Evolutionary conservation across 78 protist species (phyloP).

Genomic region (Dictyostelium capitatum): DNA sequence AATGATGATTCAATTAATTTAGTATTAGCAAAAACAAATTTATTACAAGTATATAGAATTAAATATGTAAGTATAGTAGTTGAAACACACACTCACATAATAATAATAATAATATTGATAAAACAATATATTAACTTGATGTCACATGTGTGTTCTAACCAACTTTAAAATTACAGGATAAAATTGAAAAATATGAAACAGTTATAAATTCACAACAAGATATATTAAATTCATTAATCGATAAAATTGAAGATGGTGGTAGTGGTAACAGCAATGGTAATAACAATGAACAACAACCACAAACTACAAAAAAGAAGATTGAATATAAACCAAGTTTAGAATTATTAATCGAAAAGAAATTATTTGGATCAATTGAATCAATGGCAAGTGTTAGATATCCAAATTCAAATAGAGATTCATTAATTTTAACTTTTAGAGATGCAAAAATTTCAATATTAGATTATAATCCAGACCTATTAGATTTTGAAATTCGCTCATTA

Average conservation of each 20-base stretch:
- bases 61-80: conserved; percentile 21
- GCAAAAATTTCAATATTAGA: conserved; percentile 56
- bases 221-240: background rate
- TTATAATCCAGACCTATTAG: conserved; percentile 6
- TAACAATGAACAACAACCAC: background rate
- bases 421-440: conserved; percentile 65
- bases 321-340: conserved; percentile 63
- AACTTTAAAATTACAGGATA: background rate
- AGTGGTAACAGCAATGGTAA: background rate
- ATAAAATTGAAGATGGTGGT: background rate
- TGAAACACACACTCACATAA: too few relatives aligned
- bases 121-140: background rate
- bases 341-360: conserved; percentile 19
- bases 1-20: conserved; percentile 12
- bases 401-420: conserved; percentile 37
- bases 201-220: conserved; percentile 2
- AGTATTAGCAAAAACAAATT: conserved; percentile 40
- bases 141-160: background rate
- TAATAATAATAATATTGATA: background rate
- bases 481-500: conserved; percentile 53
- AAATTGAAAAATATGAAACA: conserved; percentile 33
- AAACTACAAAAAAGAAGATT: background rate
- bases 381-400: conserved; percentile 58
- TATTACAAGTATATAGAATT: conserved; percentile 51
- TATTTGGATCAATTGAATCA: conserved; percentile 63